These are phyloP conservation scores for Thermoascus crustaceus DNA, from an alignment of 2,329 filamentous ascomycete species.

Conservation along the genomic window DNA sequence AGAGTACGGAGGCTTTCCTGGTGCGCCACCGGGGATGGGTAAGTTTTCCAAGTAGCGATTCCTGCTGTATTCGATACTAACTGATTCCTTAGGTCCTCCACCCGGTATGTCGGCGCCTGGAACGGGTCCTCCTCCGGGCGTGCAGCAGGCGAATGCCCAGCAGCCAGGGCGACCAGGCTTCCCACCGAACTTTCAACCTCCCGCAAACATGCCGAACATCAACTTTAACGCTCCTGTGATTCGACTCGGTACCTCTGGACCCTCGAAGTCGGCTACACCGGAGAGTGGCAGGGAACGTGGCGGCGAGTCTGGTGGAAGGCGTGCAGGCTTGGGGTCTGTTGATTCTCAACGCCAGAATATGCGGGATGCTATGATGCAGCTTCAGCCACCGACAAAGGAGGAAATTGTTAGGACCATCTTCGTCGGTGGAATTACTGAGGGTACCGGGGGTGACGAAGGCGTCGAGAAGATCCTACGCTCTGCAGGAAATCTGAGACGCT, in stretches of 20 bases:
- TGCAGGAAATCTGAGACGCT: constrained; percentile 73
- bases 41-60: constrained; percentile 25
- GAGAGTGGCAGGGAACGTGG: constrained; percentile 39
- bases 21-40: constrained; percentile 77
- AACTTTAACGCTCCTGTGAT: constrained; percentile 98
- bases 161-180: constrained; percentile 75
- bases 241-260: constrained; percentile 68
- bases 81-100: constrained; percentile 52
- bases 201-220: constrained; percentile 89
- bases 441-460: constrained; percentile 65
- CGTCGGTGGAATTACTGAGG: constrained; percentile 74
- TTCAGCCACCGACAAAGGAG: constrained; percentile 77
- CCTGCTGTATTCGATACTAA: constrained; percentile 12
- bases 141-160: constrained; percentile 64
- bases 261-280: constrained; percentile 50
- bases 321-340: constrained; percentile 52
- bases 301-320: constrained; percentile 38
- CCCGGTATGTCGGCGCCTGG: constrained; percentile 75
- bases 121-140: constrained; percentile 67
- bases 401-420: constrained; percentile 90
- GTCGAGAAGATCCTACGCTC: constrained; percentile 69
- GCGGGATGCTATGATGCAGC: constrained; percentile 60
- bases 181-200: constrained; percentile 77
- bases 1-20: constrained; percentile 63
- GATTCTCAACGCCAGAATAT: constrained; percentile 61